Base-by-base conservation (phyloP, 106 monocot species). In the Posidonia australis region DNA sequence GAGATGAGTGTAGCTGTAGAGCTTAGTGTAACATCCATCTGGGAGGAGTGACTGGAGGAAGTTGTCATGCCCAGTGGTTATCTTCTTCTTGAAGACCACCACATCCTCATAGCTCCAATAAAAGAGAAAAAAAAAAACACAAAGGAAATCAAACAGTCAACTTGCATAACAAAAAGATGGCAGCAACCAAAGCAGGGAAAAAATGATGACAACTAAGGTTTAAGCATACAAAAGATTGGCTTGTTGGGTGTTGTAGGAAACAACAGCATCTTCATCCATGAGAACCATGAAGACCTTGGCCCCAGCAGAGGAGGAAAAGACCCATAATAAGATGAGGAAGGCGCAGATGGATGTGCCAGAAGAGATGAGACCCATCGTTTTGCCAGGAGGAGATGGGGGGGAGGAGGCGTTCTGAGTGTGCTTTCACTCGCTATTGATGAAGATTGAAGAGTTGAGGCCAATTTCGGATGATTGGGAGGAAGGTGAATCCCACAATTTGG, bases 1-100 rank as follows among this genome's bases (percentile, higher is more conserved):
- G 25, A 72, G 53, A 52, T 72, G 72, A 21, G 72, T 72, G 63
- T 72, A 72, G 63, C 72, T 72, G 53, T 72, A 72, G 42, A 64
- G 63, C 63, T 72, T 72, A 13, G 63, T 72, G 63, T 72, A 72
- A 1, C 63, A 63, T 3, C 63, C 72, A 20, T 16, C 53, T 1
- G 52, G 63, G 28, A 72, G 72, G 10, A 72, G 72, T 20, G 72
- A 72, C 28, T 53, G 52, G 16, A 72, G 63, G 18, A 72, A 63
- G 63, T 46, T 30, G 53, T 72, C 63, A 29, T 72, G 72, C 3
- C 51, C 52, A 43, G 11, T 42, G 25, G 24, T 25, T 7, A 63
- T 42, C 20, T 42, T 63, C 72, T 62, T 62, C 63, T 63, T 72
- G 63, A 53, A 72, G 41, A 17, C 26, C 53, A 17, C 42, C 14